Conservation (phyloP, 1,284 basidiomycete genomes). For the Ceratobasidium sp. region DNA sequence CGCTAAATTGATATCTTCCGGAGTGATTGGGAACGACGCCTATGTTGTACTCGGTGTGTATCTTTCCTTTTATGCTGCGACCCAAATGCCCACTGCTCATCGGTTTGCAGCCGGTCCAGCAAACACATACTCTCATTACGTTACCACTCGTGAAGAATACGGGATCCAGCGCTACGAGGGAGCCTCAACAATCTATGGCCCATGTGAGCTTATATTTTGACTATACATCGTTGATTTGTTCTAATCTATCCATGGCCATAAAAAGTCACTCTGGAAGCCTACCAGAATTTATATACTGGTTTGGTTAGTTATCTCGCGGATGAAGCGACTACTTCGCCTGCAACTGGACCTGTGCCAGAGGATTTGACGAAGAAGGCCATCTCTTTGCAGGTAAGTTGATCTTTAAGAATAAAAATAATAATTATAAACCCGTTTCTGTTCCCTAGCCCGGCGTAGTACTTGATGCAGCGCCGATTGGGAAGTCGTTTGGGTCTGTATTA, state of each 20-base stretch:
- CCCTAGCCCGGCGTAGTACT: slow-evolving; percentile 70
- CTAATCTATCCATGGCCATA: background rate
- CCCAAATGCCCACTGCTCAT: slow-evolving; percentile 55
- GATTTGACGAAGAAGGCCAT: slow-evolving; percentile 77
- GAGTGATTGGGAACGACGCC: slow-evolving; percentile 72
- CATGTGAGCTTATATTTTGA: slow-evolving; percentile 63
- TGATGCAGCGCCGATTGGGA: slow-evolving; percentile 70
- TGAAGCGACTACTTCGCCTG: slow-evolving; percentile 61
- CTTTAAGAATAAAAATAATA: background rate
- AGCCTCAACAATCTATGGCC: slow-evolving; percentile 83
- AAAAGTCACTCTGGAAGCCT: slow-evolving; percentile 79
- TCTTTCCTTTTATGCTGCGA: background rate
- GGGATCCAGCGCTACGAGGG: slow-evolving; percentile 84
- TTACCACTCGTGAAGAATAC: slow-evolving; percentile 81
- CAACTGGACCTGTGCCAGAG: slow-evolving; percentile 75
- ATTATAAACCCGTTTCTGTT: background rate
- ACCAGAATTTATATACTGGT: slow-evolving; percentile 80
- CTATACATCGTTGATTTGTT: background rate
- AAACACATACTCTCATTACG: slow-evolving; percentile 72
- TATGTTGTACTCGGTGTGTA: slow-evolving; percentile 70
- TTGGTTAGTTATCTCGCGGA: slow-evolving; percentile 74
- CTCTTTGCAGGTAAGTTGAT: slow-evolving; percentile 68
- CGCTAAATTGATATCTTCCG: slow-evolving; percentile 70
- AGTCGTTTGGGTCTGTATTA: slow-evolving; percentile 75
- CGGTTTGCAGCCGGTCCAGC: slow-evolving; percentile 73